Evolutionary conservation across 768 basidiomycete species (phyloP).

Genomic region (Mycena vulgaris): DNA sequence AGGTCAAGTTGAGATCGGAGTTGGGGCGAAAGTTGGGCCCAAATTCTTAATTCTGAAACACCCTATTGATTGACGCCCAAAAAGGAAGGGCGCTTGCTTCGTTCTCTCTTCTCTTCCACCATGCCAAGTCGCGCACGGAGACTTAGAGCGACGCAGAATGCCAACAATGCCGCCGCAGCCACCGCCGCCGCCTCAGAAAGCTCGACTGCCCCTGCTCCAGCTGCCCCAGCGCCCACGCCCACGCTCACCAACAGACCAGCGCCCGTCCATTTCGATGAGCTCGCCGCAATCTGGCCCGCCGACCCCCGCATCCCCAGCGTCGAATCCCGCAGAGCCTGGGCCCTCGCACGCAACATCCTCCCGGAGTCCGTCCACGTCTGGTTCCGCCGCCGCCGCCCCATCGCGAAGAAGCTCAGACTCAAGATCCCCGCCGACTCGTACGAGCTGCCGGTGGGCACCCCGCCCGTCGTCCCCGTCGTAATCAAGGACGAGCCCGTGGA

Average conservation of each 20-base stretch:
- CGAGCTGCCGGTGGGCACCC: slow-evolving; percentile 54
- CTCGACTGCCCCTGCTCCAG: no score
- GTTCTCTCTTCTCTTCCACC: no score
- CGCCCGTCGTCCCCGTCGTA: slow-evolving; percentile 41
- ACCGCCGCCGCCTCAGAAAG: no score
- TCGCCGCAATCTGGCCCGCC: slow-evolving; percentile 52
- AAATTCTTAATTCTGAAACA: no score
- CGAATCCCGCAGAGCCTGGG: slow-evolving; percentile 56
- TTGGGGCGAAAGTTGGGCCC: no score
- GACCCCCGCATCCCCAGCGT: slow-evolving; percentile 56
- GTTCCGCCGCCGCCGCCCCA: slow-evolving; percentile 54
- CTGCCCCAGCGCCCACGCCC: background rate
- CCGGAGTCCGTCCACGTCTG: slow-evolving; percentile 54
- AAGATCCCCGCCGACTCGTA: slow-evolving; percentile 52
- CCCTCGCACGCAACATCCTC: slow-evolving; percentile 53
- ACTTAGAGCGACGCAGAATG: no score
- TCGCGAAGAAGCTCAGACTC: slow-evolving; percentile 47
- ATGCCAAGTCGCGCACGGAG: no score
- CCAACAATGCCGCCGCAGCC: no score
- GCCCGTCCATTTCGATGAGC: slow-evolving; percentile 51
- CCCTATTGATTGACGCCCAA: no score
- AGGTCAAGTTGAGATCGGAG: no score
- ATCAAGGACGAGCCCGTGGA: slow-evolving; percentile 27
- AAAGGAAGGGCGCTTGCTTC: no score
- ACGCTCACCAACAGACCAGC: background rate